Conservation (phyloP, 257 asterid species). For the Solanum bukasovii region DNA sequence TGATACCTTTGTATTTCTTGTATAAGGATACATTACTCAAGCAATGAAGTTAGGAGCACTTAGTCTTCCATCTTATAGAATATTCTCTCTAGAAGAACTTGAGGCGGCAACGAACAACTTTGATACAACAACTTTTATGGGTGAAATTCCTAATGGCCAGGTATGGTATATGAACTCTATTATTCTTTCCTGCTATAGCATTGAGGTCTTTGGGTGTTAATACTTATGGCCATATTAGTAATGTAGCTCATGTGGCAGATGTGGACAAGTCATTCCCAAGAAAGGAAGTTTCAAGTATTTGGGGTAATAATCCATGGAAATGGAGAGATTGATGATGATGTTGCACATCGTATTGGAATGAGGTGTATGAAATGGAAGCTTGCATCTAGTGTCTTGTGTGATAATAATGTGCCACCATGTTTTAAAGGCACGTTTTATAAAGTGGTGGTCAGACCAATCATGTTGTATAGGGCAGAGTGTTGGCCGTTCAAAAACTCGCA, state of each 20-base stretch:
- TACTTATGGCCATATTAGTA: background rate
- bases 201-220: background rate
- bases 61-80: slow-evolving; percentile 62
- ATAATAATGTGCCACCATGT: background rate
- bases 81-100: slow-evolving; percentile 66
- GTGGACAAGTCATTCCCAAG: background rate
- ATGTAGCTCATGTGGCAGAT: background rate
- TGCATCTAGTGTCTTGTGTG: background rate
- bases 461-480: background rate
- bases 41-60: slow-evolving; percentile 70
- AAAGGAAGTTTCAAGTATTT: background rate
- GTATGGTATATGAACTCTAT: slow-evolving; percentile 14
- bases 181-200: background rate
- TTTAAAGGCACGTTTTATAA: background rate
- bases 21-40: slow-evolving; percentile 62
- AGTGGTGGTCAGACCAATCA: background rate
- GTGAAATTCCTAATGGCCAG: slow-evolving; percentile 66
- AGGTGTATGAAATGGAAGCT: background rate
- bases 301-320: background rate
- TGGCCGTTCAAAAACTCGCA: background rate
- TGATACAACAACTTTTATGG: slow-evolving; percentile 46
- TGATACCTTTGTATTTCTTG: background rate
- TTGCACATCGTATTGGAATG: background rate
- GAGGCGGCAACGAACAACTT: slow-evolving; percentile 71
- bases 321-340: background rate